Percentiles rank a stretch among this genome's conserved stretches.
Evolutionary conservation across 2,329 filamentous ascomycete species (phyloP).

Genomic region (Zasmidium angulare): DNA sequence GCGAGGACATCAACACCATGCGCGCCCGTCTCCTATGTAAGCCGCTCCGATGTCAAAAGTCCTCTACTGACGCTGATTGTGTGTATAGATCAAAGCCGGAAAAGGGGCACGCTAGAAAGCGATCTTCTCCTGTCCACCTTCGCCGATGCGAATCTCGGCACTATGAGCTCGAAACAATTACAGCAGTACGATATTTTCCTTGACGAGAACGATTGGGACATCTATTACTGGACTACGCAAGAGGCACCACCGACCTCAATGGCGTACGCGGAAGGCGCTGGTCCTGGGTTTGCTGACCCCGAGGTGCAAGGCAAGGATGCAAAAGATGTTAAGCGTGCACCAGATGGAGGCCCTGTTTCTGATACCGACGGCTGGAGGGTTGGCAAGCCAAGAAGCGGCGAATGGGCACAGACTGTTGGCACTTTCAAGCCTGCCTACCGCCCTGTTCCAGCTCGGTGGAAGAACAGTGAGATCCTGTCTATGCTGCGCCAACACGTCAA

Average conservation of each 20-base stretch:
- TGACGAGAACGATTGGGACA: conserved; percentile 99
- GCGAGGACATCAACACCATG: conserved; percentile 83
- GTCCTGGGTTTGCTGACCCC: conserved; percentile 43
- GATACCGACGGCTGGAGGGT: conserved; percentile 41
- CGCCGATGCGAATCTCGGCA: conserved; percentile 72
- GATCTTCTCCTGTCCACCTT: conserved; percentile 97
- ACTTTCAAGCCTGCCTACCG: conserved; percentile 92
- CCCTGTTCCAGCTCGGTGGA: conserved; percentile 84
- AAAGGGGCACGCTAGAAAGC: conserved; percentile 91
- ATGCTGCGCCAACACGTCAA: conserved; percentile 80
- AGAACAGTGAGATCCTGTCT: conserved; percentile 72
- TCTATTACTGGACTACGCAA: conserved; percentile 99
- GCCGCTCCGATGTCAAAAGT: conserved; percentile 23
- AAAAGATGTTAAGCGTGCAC: conserved; percentile 29
- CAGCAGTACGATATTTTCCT: conserved; percentile 87
- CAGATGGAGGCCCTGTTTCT: conserved; percentile 35
- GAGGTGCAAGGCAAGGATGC: conserved; percentile 45
- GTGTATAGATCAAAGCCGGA: conserved; percentile 83
- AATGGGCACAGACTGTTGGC: conserved; percentile 96
- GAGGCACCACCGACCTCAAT: conserved; percentile 62
- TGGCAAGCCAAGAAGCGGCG: conserved; percentile 61
- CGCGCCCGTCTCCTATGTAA: conserved; percentile 77
- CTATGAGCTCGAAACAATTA: conserved; percentile 73
- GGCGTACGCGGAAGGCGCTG: conserved; percentile 55
- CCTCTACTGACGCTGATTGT: conserved; percentile 31